Conservation (phyloP, 1,139 yeast species). For the Torulaspora pretoriensis region DNA sequence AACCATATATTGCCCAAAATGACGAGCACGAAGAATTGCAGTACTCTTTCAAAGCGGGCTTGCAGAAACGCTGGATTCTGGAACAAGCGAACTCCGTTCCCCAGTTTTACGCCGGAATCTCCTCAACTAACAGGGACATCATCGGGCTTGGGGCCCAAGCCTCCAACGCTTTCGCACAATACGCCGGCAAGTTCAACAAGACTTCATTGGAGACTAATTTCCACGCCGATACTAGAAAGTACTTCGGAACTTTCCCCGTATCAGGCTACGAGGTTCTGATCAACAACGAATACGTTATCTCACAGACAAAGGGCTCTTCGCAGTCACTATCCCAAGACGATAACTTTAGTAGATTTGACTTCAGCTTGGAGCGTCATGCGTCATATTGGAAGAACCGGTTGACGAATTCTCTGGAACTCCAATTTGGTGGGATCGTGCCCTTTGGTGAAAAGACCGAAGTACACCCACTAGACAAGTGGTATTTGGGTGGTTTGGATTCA, state of each 20-base stretch:
- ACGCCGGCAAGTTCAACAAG: constrained; percentile 35
- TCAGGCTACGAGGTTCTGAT: constrained; percentile 28
- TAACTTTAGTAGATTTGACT: constrained; percentile 28
- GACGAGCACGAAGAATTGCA: constrained; percentile 16
- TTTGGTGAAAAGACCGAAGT: constrained; percentile 22
- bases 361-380: constrained; percentile 26
- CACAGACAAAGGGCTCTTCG: constrained; percentile 18
- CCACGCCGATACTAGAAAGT: constrained; percentile 31
- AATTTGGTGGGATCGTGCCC: constrained; percentile 31
- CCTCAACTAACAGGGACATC: constrained; percentile 30
- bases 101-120: constrained; percentile 30
- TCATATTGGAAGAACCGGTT: constrained; percentile 28
- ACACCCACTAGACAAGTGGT: constrained; percentile 43
- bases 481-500: constrained; percentile 73
- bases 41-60: constrained; percentile 24
- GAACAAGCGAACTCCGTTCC: constrained; percentile 18
- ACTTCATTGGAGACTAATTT: constrained; percentile 29
- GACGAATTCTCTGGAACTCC: constrained; percentile 28
- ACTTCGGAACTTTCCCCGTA: constrained; percentile 28
- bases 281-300: constrained; percentile 30
- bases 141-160: constrained; percentile 20
- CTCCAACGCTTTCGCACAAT: constrained; percentile 24
- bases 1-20: constrained; percentile 12
- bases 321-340: constrained; percentile 20
- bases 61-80: constrained; percentile 23